These are phyloP conservation scores for Monosporascus cannonballus DNA, from an alignment of 2,329 filamentous ascomycete species.

Conservation along the genomic window DNA sequence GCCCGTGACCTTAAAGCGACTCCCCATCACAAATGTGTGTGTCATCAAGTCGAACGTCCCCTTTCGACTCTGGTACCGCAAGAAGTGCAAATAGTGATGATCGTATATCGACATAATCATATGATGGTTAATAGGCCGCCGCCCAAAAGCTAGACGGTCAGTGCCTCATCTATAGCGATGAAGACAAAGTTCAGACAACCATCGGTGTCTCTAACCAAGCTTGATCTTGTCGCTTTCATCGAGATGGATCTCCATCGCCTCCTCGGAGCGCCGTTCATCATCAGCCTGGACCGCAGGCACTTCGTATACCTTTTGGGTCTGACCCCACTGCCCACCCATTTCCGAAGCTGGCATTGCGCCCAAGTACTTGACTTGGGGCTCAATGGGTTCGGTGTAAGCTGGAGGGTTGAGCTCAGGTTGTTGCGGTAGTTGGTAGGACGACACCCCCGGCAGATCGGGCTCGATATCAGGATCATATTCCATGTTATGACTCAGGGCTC, in stretches of 20 bases:
- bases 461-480: constrained; percentile 15
- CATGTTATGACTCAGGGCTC: constrained; percentile 17
- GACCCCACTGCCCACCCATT: constrained; percentile 29
- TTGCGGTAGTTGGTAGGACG: constrained; percentile 20
- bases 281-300: constrained; percentile 29
- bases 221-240: constrained; percentile 33
- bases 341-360: constrained; percentile 20
- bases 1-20: too few species aligned
- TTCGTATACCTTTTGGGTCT: constrained; percentile 31
- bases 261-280: constrained; percentile 34
- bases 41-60: too few species aligned
- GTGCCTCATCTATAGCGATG: too few species aligned
- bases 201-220: constrained; percentile 7
- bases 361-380: constrained; percentile 9
- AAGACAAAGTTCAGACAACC: too few species aligned
- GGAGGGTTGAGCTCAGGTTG: constrained; percentile 12
- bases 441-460: constrained; percentile 21
- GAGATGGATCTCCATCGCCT: constrained; percentile 45
- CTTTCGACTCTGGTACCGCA: too few species aligned
- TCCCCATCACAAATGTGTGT: too few species aligned
- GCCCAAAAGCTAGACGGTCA: too few species aligned
- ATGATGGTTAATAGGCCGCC: too few species aligned
- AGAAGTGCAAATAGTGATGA: too few species aligned
- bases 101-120: too few species aligned
- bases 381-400: constrained; percentile 11